Evolutionary conservation across 2,329 filamentous ascomycete genomes (phyloP), one percentile per base, ranked within the genome.

Genomic region (Mariannaea elegans): DNA sequence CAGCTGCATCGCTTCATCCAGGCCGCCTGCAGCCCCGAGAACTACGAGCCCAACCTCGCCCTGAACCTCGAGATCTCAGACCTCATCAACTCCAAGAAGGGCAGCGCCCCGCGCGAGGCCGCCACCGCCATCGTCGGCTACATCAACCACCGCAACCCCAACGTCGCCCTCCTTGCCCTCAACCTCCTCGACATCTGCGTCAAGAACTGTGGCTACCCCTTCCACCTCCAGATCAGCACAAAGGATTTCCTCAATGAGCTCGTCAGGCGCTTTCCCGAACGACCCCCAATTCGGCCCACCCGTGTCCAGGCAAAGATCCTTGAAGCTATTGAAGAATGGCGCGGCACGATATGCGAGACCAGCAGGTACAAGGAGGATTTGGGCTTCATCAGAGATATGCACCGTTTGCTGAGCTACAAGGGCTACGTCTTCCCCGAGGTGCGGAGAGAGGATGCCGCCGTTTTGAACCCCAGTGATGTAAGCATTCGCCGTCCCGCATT

Each of bases 171-270:
- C 67, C 85, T 98, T 59, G 94, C 95, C 60, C 85, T 98, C 73
- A 89, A 90, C 80, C 87, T 99, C 67, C 91, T 99, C 74, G 95
- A 99, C 76, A 98, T 98, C 65, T 98, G 95, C 78, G 95, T 98
- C 78, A 99, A 99, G 83, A 99, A 99, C 81, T 99, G 95, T 84
- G 95, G 95, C 71, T 99, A 99, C 76, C 94, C 95, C 1, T 99
- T 99, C 78, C 95, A 99, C 74, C 88, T 99, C 59, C 95, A 99
- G 78, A 97, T 99, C 75, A 94, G 92, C 77, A 98, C 95, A 68
- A 99, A 99, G 77, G 95, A 99, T 73, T 99, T 99, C 71, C 88
- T 99, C 71, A 99, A 99, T 79, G 95, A 99, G 81, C 88, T 99
- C 61, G 95, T 99, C 62, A 89, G 95, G 67, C 87, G 95, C 66